Conservation (phyloP, 2,329 filamentous ascomycete species). For the Neofusicoccum laricinum region DNA sequence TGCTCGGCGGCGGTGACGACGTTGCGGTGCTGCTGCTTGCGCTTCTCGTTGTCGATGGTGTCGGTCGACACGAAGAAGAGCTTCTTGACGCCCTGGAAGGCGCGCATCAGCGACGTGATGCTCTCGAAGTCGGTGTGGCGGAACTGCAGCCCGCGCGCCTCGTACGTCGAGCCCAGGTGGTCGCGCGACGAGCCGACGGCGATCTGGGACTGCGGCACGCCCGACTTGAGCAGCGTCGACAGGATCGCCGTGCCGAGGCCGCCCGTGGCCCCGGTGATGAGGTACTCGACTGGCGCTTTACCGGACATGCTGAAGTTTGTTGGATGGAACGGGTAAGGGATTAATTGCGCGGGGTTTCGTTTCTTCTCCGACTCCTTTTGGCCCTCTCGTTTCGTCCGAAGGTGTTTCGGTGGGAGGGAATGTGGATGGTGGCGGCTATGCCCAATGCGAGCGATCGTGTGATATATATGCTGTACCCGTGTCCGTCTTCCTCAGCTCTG, state of each 20-base stretch:
- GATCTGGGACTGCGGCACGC: constrained; percentile 47
- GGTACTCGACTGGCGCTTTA: constrained; percentile 13
- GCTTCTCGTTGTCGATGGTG: constrained; percentile 47
- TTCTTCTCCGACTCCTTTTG: not conserved
- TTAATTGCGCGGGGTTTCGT: not conserved
- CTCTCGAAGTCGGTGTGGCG: constrained; percentile 56
- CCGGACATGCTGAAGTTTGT: not conserved
- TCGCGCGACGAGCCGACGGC: constrained; percentile 48
- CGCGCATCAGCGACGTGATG: constrained; percentile 36
- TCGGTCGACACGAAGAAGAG: constrained; percentile 58
- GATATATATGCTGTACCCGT: constrained; percentile 9
- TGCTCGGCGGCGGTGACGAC: constrained; percentile 54
- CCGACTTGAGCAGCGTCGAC: constrained; percentile 25
- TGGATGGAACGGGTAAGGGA: not conserved
- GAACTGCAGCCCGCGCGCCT: constrained; percentile 45
- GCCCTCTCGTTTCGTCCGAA: not conserved
- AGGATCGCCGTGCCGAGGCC: constrained; percentile 52
- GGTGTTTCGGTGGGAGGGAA: not conserved
- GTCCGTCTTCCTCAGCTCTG: constrained; percentile 6
- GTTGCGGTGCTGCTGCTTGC: constrained; percentile 37
- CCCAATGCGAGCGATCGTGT: constrained; percentile 8
- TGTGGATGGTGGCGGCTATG: not conserved
- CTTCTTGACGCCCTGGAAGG: constrained; percentile 49
- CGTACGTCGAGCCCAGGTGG: constrained; percentile 45
- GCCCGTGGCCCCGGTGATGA: constrained; percentile 39